These are phyloP conservation scores for Rhodotorula diobovata DNA, from an alignment of 768 basidiomycete genomes.

Conservation along the genomic window DNA sequence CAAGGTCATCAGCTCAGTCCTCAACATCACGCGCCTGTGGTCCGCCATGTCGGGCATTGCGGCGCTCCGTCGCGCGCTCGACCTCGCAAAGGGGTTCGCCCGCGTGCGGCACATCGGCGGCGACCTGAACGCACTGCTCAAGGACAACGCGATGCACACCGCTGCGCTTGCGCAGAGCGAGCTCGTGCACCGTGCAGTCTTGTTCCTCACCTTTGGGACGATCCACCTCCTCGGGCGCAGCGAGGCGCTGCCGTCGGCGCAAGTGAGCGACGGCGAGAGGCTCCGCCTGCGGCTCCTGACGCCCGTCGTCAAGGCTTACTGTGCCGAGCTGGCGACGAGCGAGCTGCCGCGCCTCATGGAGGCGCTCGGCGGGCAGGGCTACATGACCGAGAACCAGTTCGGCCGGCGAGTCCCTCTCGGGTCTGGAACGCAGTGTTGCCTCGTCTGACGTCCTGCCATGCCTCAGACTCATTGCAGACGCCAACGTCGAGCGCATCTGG, in stretches of 20 bases:
- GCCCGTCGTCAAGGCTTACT: slow-evolving; percentile 65
- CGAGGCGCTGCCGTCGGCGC: slow-evolving; percentile 49
- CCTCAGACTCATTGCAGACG: slow-evolving; percentile 57
- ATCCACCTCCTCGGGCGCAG: slow-evolving; percentile 63
- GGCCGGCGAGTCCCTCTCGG: slow-evolving; percentile 48
- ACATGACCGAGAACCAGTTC: slow-evolving; percentile 76
- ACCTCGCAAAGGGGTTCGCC: slow-evolving; percentile 64
- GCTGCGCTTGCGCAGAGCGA: slow-evolving; percentile 60
- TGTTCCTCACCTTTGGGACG: slow-evolving; percentile 62
- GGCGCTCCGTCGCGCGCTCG: slow-evolving; percentile 59
- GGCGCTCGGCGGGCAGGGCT: slow-evolving; percentile 69
- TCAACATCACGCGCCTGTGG: slow-evolving; percentile 72
- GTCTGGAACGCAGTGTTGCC: not conserved
- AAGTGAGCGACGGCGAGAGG: slow-evolving; percentile 51
- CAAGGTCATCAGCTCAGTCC: slow-evolving; percentile 63
- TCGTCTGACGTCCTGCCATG: slow-evolving; percentile 40
- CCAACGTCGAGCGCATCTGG: slow-evolving; percentile 75
- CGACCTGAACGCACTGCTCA: slow-evolving; percentile 48
- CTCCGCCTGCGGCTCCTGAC: slow-evolving; percentile 59
- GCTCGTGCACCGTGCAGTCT: slow-evolving; percentile 62
- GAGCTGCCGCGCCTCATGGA: slow-evolving; percentile 73
- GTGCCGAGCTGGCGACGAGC: slow-evolving; percentile 59
- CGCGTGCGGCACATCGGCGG: slow-evolving; percentile 56
- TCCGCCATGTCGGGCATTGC: slow-evolving; percentile 60
- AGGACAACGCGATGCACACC: slow-evolving; percentile 61